A percentile compares a stretch with the other conserved stretches of the same genome.
phyloP scores from a whole-genome alignment of 2,329 filamentous ascomycete species.

The Colletotrichum theobromicola region DNA sequence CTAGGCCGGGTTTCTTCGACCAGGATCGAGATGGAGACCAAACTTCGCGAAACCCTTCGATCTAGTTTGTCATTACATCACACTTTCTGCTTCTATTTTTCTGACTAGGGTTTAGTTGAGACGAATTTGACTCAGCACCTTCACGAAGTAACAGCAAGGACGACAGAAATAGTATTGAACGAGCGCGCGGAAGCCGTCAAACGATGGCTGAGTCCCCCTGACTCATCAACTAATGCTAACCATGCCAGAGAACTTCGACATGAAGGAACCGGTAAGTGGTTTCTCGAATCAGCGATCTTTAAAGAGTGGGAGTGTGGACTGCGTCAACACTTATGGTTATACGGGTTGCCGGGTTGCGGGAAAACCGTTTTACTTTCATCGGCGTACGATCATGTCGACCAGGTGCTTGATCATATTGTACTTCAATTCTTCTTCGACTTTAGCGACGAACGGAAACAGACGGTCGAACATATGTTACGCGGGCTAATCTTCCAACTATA shows the following conservation, averaged over 20 bases:
- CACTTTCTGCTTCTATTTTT: no score
- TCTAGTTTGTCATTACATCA: no score
- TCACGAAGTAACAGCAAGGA: background rate
- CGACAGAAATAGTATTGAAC: no score
- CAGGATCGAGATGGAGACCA: conserved; percentile 17
- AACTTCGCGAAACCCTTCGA: background rate
- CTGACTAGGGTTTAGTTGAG: no score
- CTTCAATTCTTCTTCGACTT: background rate
- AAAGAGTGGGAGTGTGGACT: background rate
- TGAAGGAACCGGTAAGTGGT: background rate
- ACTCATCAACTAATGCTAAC: background rate
- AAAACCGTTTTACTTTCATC: background rate
- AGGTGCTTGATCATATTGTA: background rate
- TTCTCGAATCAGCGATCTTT: background rate
- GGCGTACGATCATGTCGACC: background rate
- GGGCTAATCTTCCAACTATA: background rate
- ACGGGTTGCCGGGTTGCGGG: background rate
- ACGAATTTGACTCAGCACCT: background rate
- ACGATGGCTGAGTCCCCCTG: background rate
- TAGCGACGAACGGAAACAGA: background rate
- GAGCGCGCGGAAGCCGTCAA: no score
- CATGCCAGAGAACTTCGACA: background rate
- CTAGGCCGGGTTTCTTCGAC: conserved; percentile 14
- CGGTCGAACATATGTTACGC: background rate
- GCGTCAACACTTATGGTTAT: background rate